Base-by-base conservation (phyloP, 306 rosid species). In the Betula pendula region DNA sequence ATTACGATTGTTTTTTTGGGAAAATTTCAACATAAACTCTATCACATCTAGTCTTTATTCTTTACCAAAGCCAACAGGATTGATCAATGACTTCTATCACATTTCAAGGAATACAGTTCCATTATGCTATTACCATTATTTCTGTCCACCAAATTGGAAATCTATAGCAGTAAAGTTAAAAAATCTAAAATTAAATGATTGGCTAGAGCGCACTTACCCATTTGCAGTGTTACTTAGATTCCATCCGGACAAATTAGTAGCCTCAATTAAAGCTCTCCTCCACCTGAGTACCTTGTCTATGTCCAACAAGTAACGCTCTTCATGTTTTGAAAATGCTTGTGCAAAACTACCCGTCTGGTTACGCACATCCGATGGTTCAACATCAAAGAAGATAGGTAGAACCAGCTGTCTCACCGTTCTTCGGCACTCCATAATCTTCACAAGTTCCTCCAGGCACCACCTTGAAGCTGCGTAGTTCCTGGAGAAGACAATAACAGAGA, bases 381-480 rank as follows among this genome's bases (percentile, higher is more conserved):
- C 72, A n/a, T 75, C 31, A 4, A 63, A 75, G 15, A 75, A 75
- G 19, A 75, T n/a, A 0, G 79, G 79, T 22, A 75, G 27, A 12
- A 75, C 72, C 16, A 45, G 5, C 42, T 75, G 72, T 20, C 63
- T 62, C n/a, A 20, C 38, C n/a, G 42, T 38, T 38, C 42, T 38
- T 38, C 8, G 42, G 42, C 42, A 38, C 42, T 38, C 42, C 42
- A 38, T 75, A 22, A 75, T 75, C 49, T 75, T 75, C 22, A 63
- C 79, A 5, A 75, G 35, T 20, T 75, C 79, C 8, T 75, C 79
- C 72, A 75, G 20, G 14, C 79, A 75, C 79, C 72, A 63, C 4
- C 38, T 20, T 6, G 79, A 75, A 12, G 12, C 59, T 0, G 79
- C 79, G 3, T 62, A 75, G 22, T 49, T 27, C 3, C n/a, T 24